A percentile compares a stretch with the other conserved stretches of the same genome.
phyloP scores from a whole-genome alignment of 179 eudicot genomes.

The Silene vulgaris region DNA sequence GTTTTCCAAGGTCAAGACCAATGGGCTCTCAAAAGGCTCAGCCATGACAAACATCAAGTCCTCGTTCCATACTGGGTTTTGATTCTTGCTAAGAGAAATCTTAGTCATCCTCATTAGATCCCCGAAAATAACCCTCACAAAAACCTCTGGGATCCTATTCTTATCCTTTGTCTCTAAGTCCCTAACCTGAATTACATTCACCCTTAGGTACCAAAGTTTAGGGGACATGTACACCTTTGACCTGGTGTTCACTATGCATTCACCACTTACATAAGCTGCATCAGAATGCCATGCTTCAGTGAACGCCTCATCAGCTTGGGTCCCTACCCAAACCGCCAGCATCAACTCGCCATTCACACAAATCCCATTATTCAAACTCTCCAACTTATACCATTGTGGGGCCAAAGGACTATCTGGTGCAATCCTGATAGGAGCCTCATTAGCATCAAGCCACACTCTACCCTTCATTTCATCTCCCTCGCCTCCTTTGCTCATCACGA shows the following conservation, averaged over 20 bases:
- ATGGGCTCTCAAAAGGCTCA: constrained; percentile 48
- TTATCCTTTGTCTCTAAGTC: constrained; percentile 43
- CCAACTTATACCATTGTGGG: constrained; percentile 58
- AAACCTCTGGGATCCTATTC: constrained; percentile 37
- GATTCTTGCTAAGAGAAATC: constrained; percentile 25
- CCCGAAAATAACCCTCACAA: constrained; percentile 41
- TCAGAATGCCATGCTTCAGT: constrained; percentile 62
- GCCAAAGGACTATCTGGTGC: constrained; percentile 74
- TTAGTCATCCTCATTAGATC: constrained; percentile 33
- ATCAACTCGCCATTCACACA: constrained; percentile 42
- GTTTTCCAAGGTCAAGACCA: constrained; percentile 47
- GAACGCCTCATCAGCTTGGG: constrained; percentile 68
- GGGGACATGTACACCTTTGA: constrained; percentile 61
- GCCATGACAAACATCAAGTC: constrained; percentile 61
- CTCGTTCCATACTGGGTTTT: constrained; percentile 50
- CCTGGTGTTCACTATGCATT: constrained; percentile 37
- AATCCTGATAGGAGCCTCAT: constrained; percentile 46
- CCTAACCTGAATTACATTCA: constrained; percentile 58
- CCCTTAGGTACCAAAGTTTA: constrained; percentile 56
- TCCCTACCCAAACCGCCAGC: constrained; percentile 70
- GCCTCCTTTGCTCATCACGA: constrained; percentile 29
- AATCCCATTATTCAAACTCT: constrained; percentile 28
- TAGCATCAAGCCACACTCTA: constrained; percentile 33
- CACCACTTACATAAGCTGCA: constrained; percentile 35
- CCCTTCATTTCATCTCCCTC: constrained; percentile 37